These are phyloP conservation scores for Zygosaccharomyces pseudobailii DNA, from an alignment of 1,139 yeast species.

Conservation along the genomic window DNA sequence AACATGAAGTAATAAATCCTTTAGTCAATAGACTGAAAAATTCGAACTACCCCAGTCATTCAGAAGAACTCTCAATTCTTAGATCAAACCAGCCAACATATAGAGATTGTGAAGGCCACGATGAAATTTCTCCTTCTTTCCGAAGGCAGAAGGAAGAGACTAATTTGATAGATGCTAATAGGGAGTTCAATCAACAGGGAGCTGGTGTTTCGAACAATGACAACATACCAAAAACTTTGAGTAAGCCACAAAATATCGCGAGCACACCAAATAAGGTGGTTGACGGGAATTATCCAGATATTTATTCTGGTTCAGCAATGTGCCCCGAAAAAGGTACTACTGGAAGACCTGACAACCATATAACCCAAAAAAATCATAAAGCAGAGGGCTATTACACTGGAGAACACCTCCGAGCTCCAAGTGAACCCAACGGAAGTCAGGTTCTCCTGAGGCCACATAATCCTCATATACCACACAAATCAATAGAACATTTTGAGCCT, in stretches of 20 bases:
- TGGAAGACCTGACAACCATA: not conserved
- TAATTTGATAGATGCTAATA: not conserved
- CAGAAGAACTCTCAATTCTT: not conserved
- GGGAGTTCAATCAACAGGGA: no score
- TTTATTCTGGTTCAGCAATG: not conserved
- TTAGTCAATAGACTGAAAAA: not conserved
- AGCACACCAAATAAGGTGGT: no score
- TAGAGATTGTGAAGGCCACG: not conserved
- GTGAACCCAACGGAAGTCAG: not conserved
- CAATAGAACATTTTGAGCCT: not conserved
- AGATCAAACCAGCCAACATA: not conserved
- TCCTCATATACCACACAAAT: not conserved
- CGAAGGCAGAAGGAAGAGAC: not conserved
- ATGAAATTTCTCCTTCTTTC: not conserved
- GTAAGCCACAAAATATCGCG: not conserved
- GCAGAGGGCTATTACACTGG: not conserved
- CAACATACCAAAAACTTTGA: not conserved
- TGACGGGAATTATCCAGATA: not conserved
- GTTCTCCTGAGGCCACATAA: not conserved
- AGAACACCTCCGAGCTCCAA: not conserved
- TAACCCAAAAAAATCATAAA: not conserved
- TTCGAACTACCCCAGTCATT: not conserved
- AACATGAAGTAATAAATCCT: slow-evolving; percentile 1
- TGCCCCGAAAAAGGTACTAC: not conserved
- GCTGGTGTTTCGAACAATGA: no score